Evolutionary conservation across 1,139 yeast genomes (phyloP), one percentile per base, ranked within the genome.

Genomic region (Pichia sp.): DNA sequence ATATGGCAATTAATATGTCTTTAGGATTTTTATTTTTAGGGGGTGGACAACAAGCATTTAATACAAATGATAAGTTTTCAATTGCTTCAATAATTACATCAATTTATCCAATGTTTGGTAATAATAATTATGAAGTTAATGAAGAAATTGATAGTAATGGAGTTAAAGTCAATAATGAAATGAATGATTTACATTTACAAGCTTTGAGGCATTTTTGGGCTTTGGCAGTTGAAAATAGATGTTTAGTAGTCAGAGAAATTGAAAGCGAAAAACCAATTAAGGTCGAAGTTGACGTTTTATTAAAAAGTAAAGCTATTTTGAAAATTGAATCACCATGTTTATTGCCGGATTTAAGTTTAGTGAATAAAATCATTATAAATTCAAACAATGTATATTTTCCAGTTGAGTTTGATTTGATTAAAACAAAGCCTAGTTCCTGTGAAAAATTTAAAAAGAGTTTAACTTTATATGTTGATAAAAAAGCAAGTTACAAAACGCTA

Each of bases 141-240:
- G 70, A 69, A 36, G 62, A 60, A 27, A 47, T 57, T 28, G 54
- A 46, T 30, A 22, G 6, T 28, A 45, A 13, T 29, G 29, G 48
- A 42, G 28, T 16, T n/a, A 45, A 36, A 13, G 5, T 39, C 16
- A 42, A 44, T 5, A 48, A 42, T 25, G 48, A 48, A 14, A 28
- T 39, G 9, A 70, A 72, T 53, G 82, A 79, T 52, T 79, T 84
- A 18, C 89, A 87, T 64, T 70, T 93, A 51, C 96, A 90, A 66
- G 96, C 96, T 1, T 72, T 91, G 46, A 75, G 96, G 47, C 96
- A 90, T 67, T 84, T 95, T 58, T 95, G 99, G 98, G 87, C 91
- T 0, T 70, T 93, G 57, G 80, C 96, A 0, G 85, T 87, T 10
- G 93, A 85, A 59, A 84, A 87, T 1, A 72, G 97, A 53, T 90